These are phyloP conservation scores for Candolleomyces eurysporus DNA, from an alignment of 768 basidiomycete genomes.

Conservation along the genomic window DNA sequence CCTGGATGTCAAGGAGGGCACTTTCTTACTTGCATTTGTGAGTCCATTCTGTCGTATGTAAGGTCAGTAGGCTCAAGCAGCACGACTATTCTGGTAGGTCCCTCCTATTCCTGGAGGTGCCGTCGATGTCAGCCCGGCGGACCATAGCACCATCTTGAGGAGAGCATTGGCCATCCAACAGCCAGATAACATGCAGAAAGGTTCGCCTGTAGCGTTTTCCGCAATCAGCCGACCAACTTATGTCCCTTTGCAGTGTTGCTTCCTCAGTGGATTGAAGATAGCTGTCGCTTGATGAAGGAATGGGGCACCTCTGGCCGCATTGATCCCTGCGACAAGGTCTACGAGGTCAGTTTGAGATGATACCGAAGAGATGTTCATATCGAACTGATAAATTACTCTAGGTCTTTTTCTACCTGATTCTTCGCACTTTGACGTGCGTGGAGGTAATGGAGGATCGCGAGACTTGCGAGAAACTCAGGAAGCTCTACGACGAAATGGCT, in stretches of 20 bases:
- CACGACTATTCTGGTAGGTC: neutral
- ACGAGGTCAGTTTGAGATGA: neutral
- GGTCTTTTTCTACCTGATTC: neutral
- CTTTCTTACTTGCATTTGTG: neutral
- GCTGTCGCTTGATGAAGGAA: neutral
- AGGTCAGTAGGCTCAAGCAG: too few species aligned
- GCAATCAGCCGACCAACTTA: too few species aligned
- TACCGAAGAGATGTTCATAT: neutral
- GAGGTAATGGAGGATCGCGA: neutral
- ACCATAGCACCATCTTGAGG: neutral
- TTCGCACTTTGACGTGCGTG: neutral
- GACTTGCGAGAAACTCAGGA: neutral
- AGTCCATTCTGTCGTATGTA: neutral
- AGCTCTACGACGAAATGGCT: neutral
- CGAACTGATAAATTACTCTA: neutral
- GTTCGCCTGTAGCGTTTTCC: neutral
- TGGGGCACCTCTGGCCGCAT: neutral
- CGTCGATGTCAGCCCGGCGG: neutral
- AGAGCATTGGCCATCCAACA: neutral
- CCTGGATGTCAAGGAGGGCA: neutral
- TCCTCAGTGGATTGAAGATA: neutral
- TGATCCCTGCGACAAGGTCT: neutral
- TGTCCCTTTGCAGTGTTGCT: neutral
- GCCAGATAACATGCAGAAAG: neutral
- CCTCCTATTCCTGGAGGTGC: neutral